phyloP scores from a whole-genome alignment of 1,284 basidiomycete genomes.

The Leccinum insolens region DNA sequence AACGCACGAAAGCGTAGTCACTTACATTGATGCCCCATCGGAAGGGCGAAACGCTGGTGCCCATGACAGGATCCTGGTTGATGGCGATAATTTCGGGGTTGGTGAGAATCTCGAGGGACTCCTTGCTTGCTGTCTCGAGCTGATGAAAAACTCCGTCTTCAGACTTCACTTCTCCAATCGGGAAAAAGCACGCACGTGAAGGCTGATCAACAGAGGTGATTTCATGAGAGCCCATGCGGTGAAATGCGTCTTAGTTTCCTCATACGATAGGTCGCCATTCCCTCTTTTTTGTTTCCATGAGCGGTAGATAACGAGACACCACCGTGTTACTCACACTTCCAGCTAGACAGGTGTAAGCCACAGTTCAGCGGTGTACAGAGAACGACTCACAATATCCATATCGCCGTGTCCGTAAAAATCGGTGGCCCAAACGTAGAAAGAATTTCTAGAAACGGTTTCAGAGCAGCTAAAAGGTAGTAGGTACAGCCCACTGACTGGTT shows the following conservation, averaged over 20 bases:
- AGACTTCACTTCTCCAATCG: neutral
- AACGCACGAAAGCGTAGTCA: neutral
- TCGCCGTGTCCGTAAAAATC: constrained; percentile 52
- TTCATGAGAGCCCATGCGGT: constrained; percentile 54
- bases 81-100: constrained; percentile 69
- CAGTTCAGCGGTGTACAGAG: neutral
- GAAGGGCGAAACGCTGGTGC: constrained; percentile 64
- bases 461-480: neutral
- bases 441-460: constrained; percentile 37
- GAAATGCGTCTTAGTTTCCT: constrained; percentile 49
- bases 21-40: constrained; percentile 66
- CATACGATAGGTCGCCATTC: constrained; percentile 44
- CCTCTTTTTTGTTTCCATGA: constrained; percentile 34
- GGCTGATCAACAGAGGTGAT: constrained; percentile 49
- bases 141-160: constrained; percentile 25
- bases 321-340: constrained; percentile 36
- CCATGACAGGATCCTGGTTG: constrained; percentile 67
- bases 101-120: constrained; percentile 56
- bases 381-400: constrained; percentile 45
- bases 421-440: constrained; percentile 44
- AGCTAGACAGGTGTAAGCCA: constrained; percentile 32
- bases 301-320: neutral
- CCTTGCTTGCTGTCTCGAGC: constrained; percentile 51
- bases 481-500: constrained; percentile 32
- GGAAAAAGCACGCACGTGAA: constrained; percentile 38